Conservation (phyloP, 2,329 filamentous ascomycete species). For the Canariomyces notabilis region DNA sequence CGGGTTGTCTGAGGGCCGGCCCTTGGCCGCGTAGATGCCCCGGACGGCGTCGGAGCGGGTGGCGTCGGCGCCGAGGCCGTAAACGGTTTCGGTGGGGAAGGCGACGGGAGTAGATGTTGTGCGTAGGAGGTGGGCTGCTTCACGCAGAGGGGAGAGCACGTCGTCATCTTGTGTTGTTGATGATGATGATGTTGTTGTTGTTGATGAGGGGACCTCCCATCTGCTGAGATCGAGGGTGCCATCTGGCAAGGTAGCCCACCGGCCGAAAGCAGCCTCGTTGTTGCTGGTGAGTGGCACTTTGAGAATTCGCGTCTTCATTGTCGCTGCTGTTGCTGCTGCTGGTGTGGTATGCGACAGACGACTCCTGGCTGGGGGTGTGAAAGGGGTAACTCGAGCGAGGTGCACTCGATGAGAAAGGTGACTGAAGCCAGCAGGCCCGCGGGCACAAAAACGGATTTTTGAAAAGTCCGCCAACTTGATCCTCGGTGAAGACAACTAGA, state of each 20-base stretch:
- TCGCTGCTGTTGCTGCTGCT: conserved; percentile 2
- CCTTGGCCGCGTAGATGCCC: conserved; percentile 91
- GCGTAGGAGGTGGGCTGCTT: conserved; percentile 63
- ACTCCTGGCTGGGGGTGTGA: too few species aligned
- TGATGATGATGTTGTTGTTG: conserved; percentile 5
- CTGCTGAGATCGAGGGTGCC: conserved; percentile 30
- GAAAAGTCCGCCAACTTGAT: conserved; percentile 14
- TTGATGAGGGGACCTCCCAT: conserved; percentile 36
- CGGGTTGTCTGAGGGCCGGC: conserved; percentile 87
- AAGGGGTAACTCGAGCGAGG: conserved; percentile 5
- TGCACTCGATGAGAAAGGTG: not conserved
- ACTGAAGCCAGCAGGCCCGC: conserved; percentile 17
- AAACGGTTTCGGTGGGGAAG: conserved; percentile 97
- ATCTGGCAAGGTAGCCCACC: conserved; percentile 13
- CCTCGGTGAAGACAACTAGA: not conserved
- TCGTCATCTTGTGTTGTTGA: conserved; percentile 24
- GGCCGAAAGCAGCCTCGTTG: conserved; percentile 15
- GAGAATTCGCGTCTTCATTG: conserved; percentile 27
- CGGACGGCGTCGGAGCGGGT: conserved; percentile 76
- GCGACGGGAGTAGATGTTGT: conserved; percentile 72
- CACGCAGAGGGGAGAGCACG: conserved; percentile 43
- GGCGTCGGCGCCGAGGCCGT: conserved; percentile 93
- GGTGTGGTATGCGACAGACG: conserved; percentile 2
- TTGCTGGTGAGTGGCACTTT: conserved; percentile 22
- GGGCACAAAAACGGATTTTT: conserved; percentile 8